Evolutionary conservation across 495 filamentous ascomycete genomes (phyloP).

Genomic region (Penicillium coprophilum): DNA sequence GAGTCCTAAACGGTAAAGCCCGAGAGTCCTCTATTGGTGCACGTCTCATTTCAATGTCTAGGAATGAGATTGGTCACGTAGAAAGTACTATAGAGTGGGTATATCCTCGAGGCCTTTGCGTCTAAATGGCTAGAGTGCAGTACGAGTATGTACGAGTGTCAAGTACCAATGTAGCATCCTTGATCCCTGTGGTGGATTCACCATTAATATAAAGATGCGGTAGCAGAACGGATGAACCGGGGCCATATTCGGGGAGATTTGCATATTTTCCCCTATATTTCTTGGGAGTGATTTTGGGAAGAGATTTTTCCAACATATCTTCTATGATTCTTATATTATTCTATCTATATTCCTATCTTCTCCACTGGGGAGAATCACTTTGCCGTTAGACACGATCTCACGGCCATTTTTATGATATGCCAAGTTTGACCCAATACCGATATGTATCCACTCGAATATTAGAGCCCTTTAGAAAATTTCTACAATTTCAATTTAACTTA

Average conservation of each 20-base stretch:
- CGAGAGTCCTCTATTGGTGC: conserved; percentile 5
- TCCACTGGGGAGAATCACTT: background rate
- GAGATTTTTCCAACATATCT: no score
- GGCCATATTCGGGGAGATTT: conserved; percentile 3
- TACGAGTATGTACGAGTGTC: background rate
- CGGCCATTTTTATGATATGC: background rate
- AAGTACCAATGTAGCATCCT: conserved; percentile 1
- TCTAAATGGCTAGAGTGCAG: background rate
- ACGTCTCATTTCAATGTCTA: background rate
- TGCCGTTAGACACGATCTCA: background rate
- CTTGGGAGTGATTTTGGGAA: no score
- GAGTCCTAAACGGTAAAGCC: background rate
- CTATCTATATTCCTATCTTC: no score
- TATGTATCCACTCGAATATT: conserved; percentile 4
- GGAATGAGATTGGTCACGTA: conserved; percentile 15
- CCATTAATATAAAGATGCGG: conserved; percentile 24
- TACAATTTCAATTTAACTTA: background rate
- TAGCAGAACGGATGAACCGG: conserved; percentile 18
- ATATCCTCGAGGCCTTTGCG: background rate
- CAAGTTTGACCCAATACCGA: conserved; percentile 8
- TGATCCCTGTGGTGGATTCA: conserved; percentile 12
- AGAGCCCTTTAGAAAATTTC: background rate
- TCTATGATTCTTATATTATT: no score
- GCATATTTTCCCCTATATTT: background rate
- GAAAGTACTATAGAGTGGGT: conserved; percentile 13